Evolutionary conservation across 768 basidiomycete genomes (phyloP).

Genomic region (Kwoniella heveanensis): DNA sequence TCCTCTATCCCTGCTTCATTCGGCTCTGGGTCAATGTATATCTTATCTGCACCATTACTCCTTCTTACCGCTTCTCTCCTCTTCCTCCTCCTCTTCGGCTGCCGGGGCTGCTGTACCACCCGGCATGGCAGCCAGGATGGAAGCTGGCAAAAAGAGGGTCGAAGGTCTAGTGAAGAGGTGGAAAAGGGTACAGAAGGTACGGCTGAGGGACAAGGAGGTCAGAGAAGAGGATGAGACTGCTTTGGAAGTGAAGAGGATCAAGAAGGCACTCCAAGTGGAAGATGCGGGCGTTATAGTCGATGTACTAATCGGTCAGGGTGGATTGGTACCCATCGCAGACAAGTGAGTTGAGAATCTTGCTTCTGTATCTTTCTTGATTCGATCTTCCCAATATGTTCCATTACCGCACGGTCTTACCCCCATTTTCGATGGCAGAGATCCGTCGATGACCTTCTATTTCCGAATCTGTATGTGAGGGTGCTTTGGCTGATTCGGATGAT

Average conservation of each 20-base stretch:
- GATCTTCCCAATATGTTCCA: too few relatives aligned
- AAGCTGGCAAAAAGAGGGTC: slow-evolving; percentile 62
- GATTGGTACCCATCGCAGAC: slow-evolving; percentile 77
- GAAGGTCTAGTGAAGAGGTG: slow-evolving; percentile 57
- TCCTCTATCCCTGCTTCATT: slow-evolving; percentile 73
- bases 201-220: slow-evolving; percentile 60
- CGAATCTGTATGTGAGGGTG: too few relatives aligned
- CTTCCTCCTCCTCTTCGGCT: slow-evolving; percentile 60
- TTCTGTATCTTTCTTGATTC: too few relatives aligned
- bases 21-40: slow-evolving; percentile 60
- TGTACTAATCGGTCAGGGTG: slow-evolving; percentile 69
- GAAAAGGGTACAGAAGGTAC: slow-evolving; percentile 61
- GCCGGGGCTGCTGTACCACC: slow-evolving; percentile 56
- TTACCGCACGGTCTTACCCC: too few relatives aligned
- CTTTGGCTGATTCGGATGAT: too few relatives aligned
- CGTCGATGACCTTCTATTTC: too few relatives aligned
- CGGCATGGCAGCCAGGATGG: background rate
- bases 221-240: slow-evolving; percentile 52
- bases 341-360: slow-evolving; percentile 63
- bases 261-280: slow-evolving; percentile 61
- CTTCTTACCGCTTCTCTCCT: slow-evolving; percentile 68
- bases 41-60: slow-evolving; percentile 54
- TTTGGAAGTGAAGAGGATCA: slow-evolving; percentile 54
- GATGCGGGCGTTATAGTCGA: slow-evolving; percentile 71
- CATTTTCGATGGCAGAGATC: too few relatives aligned